Conservation (phyloP, 2,329 filamentous ascomycete genomes). For the Rhinocladiella mackenziei region DNA sequence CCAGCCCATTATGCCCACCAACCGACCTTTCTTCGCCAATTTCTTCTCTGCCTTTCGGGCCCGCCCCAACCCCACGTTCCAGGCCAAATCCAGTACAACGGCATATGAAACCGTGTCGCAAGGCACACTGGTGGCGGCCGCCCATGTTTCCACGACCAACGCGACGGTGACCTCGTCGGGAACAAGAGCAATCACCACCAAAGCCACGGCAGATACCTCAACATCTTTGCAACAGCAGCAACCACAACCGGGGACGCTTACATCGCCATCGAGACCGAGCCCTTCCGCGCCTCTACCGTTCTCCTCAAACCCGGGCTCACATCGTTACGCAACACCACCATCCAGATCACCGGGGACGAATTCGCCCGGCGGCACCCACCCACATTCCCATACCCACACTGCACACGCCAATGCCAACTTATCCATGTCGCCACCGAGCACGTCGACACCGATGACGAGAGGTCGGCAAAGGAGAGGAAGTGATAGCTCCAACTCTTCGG, state of each 20-base stretch:
- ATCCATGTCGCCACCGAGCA: conserved; percentile 35
- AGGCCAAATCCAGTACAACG: conserved; percentile 49
- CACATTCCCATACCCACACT: conserved; percentile 33
- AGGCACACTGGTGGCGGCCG: conserved; percentile 35
- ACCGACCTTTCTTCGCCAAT: conserved; percentile 63
- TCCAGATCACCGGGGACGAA: conserved; percentile 27
- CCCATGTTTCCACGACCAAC: conserved; percentile 35
- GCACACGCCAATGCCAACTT: conserved; percentile 34
- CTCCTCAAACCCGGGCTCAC: conserved; percentile 18
- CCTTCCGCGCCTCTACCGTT: conserved; percentile 24
- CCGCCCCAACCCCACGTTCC: conserved; percentile 53
- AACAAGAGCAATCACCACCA: conserved; percentile 48
- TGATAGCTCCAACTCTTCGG: conserved; percentile 45
- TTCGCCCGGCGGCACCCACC: conserved; percentile 21
- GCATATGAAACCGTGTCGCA: conserved; percentile 34
- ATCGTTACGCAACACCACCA: conserved; percentile 23
- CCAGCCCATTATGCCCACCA: conserved; percentile 54
- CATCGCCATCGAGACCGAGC: conserved; percentile 39
- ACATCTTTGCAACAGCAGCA: conserved; percentile 22
- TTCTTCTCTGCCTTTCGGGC: conserved; percentile 65
- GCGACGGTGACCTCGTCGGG: conserved; percentile 41
- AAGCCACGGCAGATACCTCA: conserved; percentile 33
- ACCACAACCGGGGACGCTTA: conserved; percentile 16
- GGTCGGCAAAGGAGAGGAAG: conserved; percentile 45
- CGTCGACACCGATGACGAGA: conserved; percentile 31